phyloP scores from a whole-genome alignment of 192 early-diverging fungal species.

The Podila clonocystis region DNA sequence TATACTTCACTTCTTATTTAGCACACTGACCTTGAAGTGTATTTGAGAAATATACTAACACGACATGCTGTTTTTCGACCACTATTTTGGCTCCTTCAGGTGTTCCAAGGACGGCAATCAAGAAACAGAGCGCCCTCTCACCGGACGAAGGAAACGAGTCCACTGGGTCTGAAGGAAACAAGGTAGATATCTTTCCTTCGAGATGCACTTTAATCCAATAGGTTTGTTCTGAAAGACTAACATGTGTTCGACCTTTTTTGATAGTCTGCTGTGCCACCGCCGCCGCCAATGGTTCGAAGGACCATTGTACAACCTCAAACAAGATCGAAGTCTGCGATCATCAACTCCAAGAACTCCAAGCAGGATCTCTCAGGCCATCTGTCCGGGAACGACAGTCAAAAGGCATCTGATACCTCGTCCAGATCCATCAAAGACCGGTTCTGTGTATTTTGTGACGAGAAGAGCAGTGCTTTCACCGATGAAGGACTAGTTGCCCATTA shows the following conservation, averaged over 20 bases:
- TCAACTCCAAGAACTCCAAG: not conserved
- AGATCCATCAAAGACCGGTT: conserved; percentile 41
- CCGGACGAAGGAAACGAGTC: conserved; percentile 49
- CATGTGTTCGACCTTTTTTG: not conserved
- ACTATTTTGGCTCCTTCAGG: not conserved
- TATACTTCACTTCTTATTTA: not conserved
- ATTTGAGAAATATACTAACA: not conserved
- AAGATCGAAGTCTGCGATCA: not conserved
- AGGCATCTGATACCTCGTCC: not conserved
- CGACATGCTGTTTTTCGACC: too few relatives aligned
- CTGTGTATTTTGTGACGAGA: conserved; percentile 83
- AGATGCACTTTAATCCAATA: not conserved
- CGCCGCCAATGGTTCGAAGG: not conserved
- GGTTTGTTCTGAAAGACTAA: not conserved
- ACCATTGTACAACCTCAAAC: not conserved
- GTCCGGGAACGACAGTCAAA: conserved; percentile 1
- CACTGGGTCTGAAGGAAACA: conserved; percentile 37
- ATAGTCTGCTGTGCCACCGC: not conserved
- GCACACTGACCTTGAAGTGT: not conserved
- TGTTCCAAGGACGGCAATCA: conserved; percentile 21
- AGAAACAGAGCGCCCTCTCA: conserved; percentile 21
- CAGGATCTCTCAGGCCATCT: not conserved
- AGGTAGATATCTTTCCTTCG: not conserved
- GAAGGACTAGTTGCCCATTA: conserved; percentile 79
- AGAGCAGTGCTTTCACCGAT: conserved; percentile 69